Percentiles rank a stretch among this genome's conserved stretches.
These are phyloP conservation scores for Yamadazyma sp. DNA, from an alignment of 805 yeast species.

Conservation along the genomic window DNA sequence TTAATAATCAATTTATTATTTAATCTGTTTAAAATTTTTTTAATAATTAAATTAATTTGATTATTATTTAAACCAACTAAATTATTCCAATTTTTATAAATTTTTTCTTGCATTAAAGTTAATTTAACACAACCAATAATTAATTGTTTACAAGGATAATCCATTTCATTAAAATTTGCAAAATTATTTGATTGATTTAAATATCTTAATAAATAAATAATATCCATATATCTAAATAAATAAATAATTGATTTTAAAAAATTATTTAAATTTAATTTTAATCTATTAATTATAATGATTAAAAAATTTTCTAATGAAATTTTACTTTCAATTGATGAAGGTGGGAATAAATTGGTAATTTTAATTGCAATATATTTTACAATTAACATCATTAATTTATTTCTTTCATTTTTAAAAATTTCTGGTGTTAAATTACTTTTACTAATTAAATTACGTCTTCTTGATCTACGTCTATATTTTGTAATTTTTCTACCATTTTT, in stretches of 20 bases:
- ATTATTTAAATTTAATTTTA: constrained; percentile 30
- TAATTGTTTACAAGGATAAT: constrained; percentile 37
- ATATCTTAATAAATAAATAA: constrained; percentile 42
- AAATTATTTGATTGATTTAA: constrained; percentile 44
- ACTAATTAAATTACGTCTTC: constrained; percentile 3
- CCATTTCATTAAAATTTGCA: constrained; percentile 44
- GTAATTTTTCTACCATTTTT: too few relatives aligned
- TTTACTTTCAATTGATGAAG: constrained; percentile 27
- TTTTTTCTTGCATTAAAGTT: constrained; percentile 28
- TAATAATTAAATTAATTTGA: constrained; percentile 34
- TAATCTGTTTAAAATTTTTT: constrained; percentile 34
- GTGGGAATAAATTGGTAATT: constrained; percentile 43
- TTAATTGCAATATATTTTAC: constrained; percentile 43
- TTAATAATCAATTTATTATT: constrained; percentile 41
- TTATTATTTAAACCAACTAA: constrained; percentile 35
- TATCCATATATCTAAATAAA: constrained; percentile 45
- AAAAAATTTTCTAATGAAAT: constrained; percentile 40
- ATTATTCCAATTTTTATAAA: constrained; percentile 29
- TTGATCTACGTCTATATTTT: too few relatives aligned
- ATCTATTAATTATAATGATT: constrained; percentile 35
- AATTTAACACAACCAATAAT: constrained; percentile 42
- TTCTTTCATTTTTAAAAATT: constrained; percentile 29
- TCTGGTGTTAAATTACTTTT: constrained; percentile 14
- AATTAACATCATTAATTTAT: constrained; percentile 38
- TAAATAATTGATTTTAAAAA: constrained; percentile 42